These are phyloP conservation scores for Schoenoplectus tabernaemontani DNA, from an alignment of 202 grass and related monocot species.

Conservation along the genomic window DNA sequence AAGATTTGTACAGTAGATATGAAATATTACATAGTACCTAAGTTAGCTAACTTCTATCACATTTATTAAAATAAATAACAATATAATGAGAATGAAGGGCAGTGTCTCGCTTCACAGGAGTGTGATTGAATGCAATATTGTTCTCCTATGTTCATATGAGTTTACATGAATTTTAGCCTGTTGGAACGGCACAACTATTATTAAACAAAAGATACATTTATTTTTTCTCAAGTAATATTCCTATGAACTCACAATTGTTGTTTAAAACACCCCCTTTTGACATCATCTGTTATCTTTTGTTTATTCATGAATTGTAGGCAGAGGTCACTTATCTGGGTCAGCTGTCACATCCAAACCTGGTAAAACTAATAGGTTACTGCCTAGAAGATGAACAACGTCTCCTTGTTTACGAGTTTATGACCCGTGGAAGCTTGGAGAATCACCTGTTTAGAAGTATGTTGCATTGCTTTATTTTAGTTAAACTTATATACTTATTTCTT, in stretches of 20 bases:
- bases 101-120: not conserved
- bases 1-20: not conserved
- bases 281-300: not conserved
- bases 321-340: slow-evolving; percentile 85
- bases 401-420: slow-evolving; percentile 94
- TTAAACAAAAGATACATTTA: slow-evolving; percentile 10
- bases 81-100: not conserved
- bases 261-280: not conserved
- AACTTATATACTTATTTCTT: too few species aligned
- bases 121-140: not conserved
- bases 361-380: slow-evolving; percentile 82
- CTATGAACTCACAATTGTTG: not conserved
- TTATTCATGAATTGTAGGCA: slow-evolving; percentile 31
- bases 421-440: slow-evolving; percentile 86
- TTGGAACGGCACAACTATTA: not conserved
- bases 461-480: not conserved
- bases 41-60: not conserved
- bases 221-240: not conserved
- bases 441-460: slow-evolving; percentile 88
- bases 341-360: slow-evolving; percentile 63
- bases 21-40: not conserved
- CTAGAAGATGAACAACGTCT: slow-evolving; percentile 83
- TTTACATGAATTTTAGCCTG: not conserved
- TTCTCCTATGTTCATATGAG: not conserved
- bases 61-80: not conserved